Conservation (phyloP, 2,329 filamentous ascomycete genomes). For the Aspergillus proliferans region DNA sequence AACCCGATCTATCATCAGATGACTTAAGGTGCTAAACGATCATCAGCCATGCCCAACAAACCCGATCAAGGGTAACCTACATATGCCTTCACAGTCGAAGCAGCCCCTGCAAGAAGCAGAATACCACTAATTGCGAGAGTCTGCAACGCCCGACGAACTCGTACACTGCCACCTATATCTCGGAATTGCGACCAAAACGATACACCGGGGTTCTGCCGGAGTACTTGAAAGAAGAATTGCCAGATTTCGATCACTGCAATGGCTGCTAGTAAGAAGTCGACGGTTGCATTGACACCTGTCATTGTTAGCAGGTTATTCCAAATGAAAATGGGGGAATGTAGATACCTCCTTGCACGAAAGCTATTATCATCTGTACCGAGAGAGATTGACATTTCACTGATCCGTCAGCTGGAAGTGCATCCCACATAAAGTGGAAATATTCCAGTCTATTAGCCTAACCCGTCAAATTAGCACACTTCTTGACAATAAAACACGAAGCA, state of each 20-base stretch:
- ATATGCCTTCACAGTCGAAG: slow-evolving; percentile 33
- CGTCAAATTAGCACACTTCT: slow-evolving; percentile 11
- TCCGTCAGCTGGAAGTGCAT: slow-evolving; percentile 26
- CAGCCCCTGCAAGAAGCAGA: slow-evolving; percentile 28
- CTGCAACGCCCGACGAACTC: slow-evolving; percentile 23
- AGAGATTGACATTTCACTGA: slow-evolving; percentile 31
- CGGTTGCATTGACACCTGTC: not conserved
- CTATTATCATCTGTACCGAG: slow-evolving; percentile 25
- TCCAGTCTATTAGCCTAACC: slow-evolving; percentile 27
- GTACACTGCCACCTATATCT: slow-evolving; percentile 22
- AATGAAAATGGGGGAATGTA: not conserved
- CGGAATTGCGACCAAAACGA: slow-evolving; percentile 16
- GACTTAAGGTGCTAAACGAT: not conserved
- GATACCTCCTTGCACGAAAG: not conserved
- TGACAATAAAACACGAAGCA: too few relatives aligned
- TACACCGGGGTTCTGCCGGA: not conserved
- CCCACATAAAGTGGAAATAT: slow-evolving; percentile 37
- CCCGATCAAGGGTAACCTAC: slow-evolving; percentile 10
- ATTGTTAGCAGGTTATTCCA: not conserved
- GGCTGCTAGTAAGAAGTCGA: not conserved
- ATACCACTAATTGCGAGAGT: slow-evolving; percentile 29
- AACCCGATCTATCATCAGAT: not conserved
- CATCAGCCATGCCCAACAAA: not conserved
- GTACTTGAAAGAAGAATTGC: not conserved
- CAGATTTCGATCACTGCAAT: not conserved